These are phyloP conservation scores for Claviceps maximensis DNA, from an alignment of 2,329 filamentous ascomycete genomes.

Conservation along the genomic window DNA sequence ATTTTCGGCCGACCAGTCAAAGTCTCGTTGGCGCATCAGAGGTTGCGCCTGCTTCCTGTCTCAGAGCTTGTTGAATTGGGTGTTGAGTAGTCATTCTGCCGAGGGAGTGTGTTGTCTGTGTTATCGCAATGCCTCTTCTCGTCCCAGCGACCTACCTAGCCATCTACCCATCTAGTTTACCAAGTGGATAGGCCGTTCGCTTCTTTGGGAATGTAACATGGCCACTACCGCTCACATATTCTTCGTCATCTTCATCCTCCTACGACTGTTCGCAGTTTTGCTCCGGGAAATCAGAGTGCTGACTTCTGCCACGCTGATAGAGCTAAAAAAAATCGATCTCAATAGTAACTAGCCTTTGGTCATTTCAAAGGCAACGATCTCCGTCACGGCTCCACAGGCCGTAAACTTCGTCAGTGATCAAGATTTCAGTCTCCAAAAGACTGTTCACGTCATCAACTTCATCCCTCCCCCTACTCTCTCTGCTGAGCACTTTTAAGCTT, in stretches of 20 bases:
- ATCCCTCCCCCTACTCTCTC: slow-evolving; percentile 43
- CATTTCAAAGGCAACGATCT: slow-evolving; percentile 46
- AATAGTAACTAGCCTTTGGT: slow-evolving; percentile 54
- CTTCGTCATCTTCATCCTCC: background rate
- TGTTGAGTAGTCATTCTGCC: too few relatives aligned
- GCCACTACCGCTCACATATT: background rate
- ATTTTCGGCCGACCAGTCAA: background rate
- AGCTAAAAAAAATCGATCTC: too few relatives aligned
- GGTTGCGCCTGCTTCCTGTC: background rate
- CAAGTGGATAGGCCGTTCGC: too few relatives aligned
- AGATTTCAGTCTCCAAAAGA: slow-evolving; percentile 55
- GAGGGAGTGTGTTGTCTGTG: background rate
- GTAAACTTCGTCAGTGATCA: slow-evolving; percentile 50
- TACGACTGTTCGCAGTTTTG: background rate
- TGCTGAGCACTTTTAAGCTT: slow-evolving; percentile 33
- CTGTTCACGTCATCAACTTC: slow-evolving; percentile 53
- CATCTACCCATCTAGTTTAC: too few relatives aligned
- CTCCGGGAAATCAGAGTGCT: background rate
- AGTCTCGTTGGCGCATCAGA: background rate
- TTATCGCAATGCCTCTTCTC: background rate
- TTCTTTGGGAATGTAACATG: background rate
- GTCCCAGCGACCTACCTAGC: background rate
- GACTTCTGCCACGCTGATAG: background rate
- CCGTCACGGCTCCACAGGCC: slow-evolving; percentile 51
- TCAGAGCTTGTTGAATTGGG: background rate